Evolutionary conservation across 192 early-diverging fungal species (phyloP), one percentile per base, ranked within the genome.

Genomic region (Gaertneriomyces sp.): DNA sequence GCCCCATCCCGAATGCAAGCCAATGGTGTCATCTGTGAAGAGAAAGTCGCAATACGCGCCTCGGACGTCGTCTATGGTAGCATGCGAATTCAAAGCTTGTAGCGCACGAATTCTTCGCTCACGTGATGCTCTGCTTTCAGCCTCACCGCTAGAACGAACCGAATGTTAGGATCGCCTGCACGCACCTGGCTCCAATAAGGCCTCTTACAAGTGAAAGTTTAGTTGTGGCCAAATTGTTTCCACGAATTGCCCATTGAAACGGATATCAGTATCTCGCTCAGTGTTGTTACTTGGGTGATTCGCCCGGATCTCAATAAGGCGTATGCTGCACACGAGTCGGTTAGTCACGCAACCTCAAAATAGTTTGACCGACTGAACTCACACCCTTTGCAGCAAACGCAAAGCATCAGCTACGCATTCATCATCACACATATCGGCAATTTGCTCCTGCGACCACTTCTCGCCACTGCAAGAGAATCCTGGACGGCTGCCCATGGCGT

Each of bases 171-270:
- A 10, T 10, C 46, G n/a, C 9, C n/a, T 47, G 46, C 46, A n/a
- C n/a, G 46, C 46, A 47, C 46, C 9, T 47, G 46, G 46, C 46
- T 47, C 46, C 46, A 47, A 47, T 47, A 9, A 9, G n/a, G 46
- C 46, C 46, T 47, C 46, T 47, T 47, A 47, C 46, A 10, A 47
- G n/a, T 47, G 9, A n/a, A 9, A 47, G 46, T n/a, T n/a, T 47
- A 47, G n/a, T 47, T 47, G 46, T 47, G 46, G 46, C 9, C 46
- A 47, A 47, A 47, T 47, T n/a, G 46, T 47, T n/a, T 47, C 46
- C 46, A 47, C 46, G n/a, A 47, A 47, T n/a, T 47, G 46, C 46
- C 46, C 46, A 47, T 47, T 47, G n/a, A 47, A 47, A 9, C 46
- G 46, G 46, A 47, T 47, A 47, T 47, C 46, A 10, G 46, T 47